phyloP scores from a whole-genome alignment of 805 yeast genomes.

The Suhomyces canberraensis region DNA sequence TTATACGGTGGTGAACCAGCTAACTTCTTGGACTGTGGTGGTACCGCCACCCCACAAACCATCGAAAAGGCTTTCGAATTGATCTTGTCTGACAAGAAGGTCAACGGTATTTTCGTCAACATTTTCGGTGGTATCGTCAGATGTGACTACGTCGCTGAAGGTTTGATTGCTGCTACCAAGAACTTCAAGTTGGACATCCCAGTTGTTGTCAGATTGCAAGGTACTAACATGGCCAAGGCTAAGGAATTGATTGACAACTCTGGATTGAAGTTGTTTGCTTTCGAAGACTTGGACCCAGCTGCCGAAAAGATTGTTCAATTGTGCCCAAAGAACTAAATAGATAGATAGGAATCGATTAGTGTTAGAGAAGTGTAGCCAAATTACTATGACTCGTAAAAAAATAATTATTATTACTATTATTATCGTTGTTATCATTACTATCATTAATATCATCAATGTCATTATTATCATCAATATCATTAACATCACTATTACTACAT shows the following conservation, averaged over 20 bases:
- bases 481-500: too few relatives aligned
- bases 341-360: neutral
- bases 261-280: slow-evolving; percentile 88
- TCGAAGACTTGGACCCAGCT: slow-evolving; percentile 93
- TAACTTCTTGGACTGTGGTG: slow-evolving; percentile 99
- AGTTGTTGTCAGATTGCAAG: slow-evolving; percentile 97
- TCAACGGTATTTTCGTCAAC: slow-evolving; percentile 94
- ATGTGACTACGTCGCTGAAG: slow-evolving; percentile 98
- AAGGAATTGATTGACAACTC: slow-evolving; percentile 80
- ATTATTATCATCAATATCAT: too few relatives aligned
- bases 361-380: too few relatives aligned
- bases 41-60: slow-evolving; percentile 99
- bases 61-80: slow-evolving; percentile 95
- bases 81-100: slow-evolving; percentile 84
- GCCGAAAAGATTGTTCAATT: slow-evolving; percentile 91
- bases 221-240: slow-evolving; percentile 91
- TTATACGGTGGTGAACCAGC: slow-evolving; percentile 99
- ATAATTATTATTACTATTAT: too few relatives aligned
- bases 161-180: slow-evolving; percentile 92
- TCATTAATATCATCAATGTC: too few relatives aligned
- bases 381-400: too few relatives aligned
- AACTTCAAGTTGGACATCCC: slow-evolving; percentile 88
- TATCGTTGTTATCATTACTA: too few relatives aligned
- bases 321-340: slow-evolving; percentile 30
- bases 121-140: slow-evolving; percentile 99